Evolutionary conservation across 495 filamentous ascomycete species (phyloP).

Genomic region (Echria macrotheca): DNA sequence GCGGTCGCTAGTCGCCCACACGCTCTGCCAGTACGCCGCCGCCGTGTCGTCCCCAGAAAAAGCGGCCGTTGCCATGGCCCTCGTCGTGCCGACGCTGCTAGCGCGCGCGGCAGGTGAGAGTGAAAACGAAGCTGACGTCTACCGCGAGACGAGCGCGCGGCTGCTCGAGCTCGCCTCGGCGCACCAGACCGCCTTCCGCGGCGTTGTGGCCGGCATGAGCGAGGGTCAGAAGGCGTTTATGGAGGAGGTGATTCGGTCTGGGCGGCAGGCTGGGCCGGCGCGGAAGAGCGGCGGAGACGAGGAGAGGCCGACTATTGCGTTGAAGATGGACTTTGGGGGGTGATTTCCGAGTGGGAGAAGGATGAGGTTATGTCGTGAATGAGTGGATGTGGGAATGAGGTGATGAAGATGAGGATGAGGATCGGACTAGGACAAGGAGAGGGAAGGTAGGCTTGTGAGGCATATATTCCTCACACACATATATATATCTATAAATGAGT

Average conservation of each 20-base stretch:
- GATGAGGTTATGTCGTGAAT: background rate
- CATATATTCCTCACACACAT: too few species aligned
- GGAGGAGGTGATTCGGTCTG: slow-evolving; percentile 74
- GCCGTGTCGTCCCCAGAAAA: slow-evolving; percentile 46
- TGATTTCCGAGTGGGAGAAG: background rate
- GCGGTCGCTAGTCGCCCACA: slow-evolving; percentile 61
- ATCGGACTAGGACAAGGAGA: too few species aligned
- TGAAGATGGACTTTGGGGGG: slow-evolving; percentile 84
- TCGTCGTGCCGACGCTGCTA: slow-evolving; percentile 77
- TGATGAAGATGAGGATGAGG: too few species aligned
- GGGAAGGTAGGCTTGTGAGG: too few species aligned
- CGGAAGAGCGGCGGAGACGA: slow-evolving; percentile 39
- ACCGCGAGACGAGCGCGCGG: slow-evolving; percentile 65
- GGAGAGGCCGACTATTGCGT: slow-evolving; percentile 77
- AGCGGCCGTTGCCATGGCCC: slow-evolving; percentile 54
- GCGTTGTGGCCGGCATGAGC: slow-evolving; percentile 66
- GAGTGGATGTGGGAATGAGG: too few species aligned
- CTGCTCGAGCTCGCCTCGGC: slow-evolving; percentile 76
- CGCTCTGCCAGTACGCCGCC: slow-evolving; percentile 64
- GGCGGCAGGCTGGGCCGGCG: slow-evolving; percentile 31
- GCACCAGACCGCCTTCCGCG: slow-evolving; percentile 68
- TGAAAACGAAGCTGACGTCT: slow-evolving; percentile 36
- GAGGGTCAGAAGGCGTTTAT: slow-evolving; percentile 66
- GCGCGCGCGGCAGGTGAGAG: slow-evolving; percentile 55
- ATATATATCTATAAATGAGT: too few species aligned